phyloP scores from a whole-genome alignment of 1,284 basidiomycete species.

The Ceratorhiza oryzae-sativae region DNA sequence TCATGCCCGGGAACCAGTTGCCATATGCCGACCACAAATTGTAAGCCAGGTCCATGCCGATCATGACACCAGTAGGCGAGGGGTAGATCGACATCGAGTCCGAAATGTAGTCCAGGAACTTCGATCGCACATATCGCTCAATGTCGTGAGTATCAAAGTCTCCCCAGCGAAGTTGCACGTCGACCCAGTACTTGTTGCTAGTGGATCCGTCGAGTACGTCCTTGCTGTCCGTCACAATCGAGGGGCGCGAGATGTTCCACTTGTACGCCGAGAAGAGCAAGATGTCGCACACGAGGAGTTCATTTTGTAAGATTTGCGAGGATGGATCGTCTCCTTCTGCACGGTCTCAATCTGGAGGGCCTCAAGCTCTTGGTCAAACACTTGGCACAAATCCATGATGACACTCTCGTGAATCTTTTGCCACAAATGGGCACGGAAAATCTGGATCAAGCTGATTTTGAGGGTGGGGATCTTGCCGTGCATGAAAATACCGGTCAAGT shows the following conservation, averaged over 20 bases:
- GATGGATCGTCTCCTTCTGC: constrained; percentile 99
- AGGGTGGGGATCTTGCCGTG: constrained; percentile 98
- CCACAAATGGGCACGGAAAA: constrained; percentile 99
- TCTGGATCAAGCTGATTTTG: constrained; percentile 98
- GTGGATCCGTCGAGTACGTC: constrained; percentile 97
- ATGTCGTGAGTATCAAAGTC: constrained; percentile 99
- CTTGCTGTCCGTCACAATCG: constrained; percentile 93
- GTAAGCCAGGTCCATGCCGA: constrained; percentile 98
- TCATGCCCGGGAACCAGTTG: constrained; percentile 99
- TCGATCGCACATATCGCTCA: constrained; percentile 95
- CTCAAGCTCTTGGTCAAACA: constrained; percentile 98
- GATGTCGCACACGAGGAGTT: constrained; percentile 96
- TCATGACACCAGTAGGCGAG: constrained; percentile 97
- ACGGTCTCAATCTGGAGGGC: constrained; percentile 99
- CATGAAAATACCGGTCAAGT: constrained; percentile 95
- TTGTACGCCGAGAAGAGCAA: constrained; percentile 96
- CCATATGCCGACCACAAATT: constrained; percentile 99
- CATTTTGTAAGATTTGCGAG: constrained; percentile 99
- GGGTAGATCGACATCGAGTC: constrained; percentile 98
- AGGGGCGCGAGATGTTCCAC: constrained; percentile 98
- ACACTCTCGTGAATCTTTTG: constrained; percentile 89
- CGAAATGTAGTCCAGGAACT: constrained; percentile 95
- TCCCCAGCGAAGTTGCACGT: constrained; percentile 98
- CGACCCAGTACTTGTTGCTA: constrained; percentile 99
- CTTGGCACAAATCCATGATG: constrained; percentile 99